These are phyloP conservation scores for Yarrowia sp. DNA, from an alignment of 805 yeast species.

Conservation along the genomic window DNA sequence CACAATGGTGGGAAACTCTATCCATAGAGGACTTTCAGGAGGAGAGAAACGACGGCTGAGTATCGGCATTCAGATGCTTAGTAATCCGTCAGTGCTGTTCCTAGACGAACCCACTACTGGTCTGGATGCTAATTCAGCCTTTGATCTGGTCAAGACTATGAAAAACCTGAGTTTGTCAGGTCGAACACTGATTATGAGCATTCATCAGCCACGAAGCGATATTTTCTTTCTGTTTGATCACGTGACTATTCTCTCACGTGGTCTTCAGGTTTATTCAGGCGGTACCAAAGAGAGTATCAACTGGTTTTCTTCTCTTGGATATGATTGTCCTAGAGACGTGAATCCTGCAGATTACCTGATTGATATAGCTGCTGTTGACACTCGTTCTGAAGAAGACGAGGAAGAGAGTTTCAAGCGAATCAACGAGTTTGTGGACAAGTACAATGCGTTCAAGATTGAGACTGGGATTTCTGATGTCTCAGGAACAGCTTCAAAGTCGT, in stretches of 20 bases:
- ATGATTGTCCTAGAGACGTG: conserved; percentile 54
- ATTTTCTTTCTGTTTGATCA: conserved; percentile 72
- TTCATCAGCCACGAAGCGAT: conserved; percentile 86
- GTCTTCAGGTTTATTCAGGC: conserved; percentile 56
- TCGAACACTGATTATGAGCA: conserved; percentile 74
- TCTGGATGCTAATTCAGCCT: conserved; percentile 78
- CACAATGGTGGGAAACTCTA: conserved; percentile 62
- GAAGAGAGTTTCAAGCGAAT: conserved; percentile 51
- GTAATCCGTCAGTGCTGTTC: conserved; percentile 77
- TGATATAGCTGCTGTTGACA: conserved; percentile 65
- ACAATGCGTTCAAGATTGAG: conserved; percentile 48
- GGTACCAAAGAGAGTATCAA: conserved; percentile 55
- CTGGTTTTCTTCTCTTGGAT: conserved; percentile 60
- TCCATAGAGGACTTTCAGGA: conserved; percentile 73
- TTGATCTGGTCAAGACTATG: conserved; percentile 65
- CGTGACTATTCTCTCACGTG: conserved; percentile 72
- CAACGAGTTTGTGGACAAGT: conserved; percentile 49
- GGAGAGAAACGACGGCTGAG: conserved; percentile 84
- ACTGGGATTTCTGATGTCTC: conserved; percentile 3
- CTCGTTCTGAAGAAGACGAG: conserved; percentile 53
- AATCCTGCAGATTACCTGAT: conserved; percentile 70
- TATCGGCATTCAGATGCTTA: conserved; percentile 76
- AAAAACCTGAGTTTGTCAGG: conserved; percentile 65
- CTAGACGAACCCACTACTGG: conserved; percentile 92
- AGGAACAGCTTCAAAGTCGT: conserved; percentile 19